phyloP scores from a whole-genome alignment of 2,329 filamentous ascomycete species.

The Calonectria honghensis region DNA sequence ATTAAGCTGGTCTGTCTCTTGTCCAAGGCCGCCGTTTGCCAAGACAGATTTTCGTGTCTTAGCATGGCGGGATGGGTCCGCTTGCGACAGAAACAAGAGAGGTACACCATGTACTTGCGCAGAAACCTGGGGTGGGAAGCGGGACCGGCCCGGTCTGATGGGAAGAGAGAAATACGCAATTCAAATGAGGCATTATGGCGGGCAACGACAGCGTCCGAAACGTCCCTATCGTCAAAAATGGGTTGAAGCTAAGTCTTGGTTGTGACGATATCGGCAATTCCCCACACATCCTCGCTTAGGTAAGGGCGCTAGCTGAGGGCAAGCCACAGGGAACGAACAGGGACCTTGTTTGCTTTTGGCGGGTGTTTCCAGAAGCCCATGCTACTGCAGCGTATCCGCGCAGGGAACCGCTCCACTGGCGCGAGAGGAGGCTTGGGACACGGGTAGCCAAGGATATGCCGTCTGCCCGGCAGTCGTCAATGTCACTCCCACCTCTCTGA shows the following conservation, averaged over 20 bases:
- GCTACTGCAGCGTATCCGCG: conserved; percentile 31
- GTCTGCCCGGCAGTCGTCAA: conserved; percentile 29
- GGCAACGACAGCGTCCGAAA: conserved; percentile 2
- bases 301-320: conserved; percentile 10
- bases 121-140: conserved; percentile 27
- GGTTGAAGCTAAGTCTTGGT: conserved; percentile 28
- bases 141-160: conserved; percentile 50
- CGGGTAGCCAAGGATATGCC: conserved; percentile 21
- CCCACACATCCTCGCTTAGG: conserved; percentile 29
- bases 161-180: conserved; percentile 19
- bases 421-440: conserved; percentile 9
- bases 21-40: conserved; percentile 15
- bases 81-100: conserved; percentile 29
- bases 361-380: conserved; percentile 37
- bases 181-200: conserved; percentile 34
- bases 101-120: conserved; percentile 28
- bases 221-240: conserved; percentile 32
- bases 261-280: conserved; percentile 16
- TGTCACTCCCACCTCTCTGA: conserved; percentile 26
- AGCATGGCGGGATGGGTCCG: conserved; percentile 35
- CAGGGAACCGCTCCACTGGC: conserved; percentile 26
- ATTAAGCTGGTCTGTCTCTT: not conserved
- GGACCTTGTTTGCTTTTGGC: conserved; percentile 30
- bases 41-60: conserved; percentile 36
- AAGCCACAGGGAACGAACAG: conserved; percentile 9